A percentile compares a stretch with the other conserved stretches of the same genome.
Evolutionary conservation across 441 rosid species (phyloP).

Genomic region (Gossypium gossypioides): DNA sequence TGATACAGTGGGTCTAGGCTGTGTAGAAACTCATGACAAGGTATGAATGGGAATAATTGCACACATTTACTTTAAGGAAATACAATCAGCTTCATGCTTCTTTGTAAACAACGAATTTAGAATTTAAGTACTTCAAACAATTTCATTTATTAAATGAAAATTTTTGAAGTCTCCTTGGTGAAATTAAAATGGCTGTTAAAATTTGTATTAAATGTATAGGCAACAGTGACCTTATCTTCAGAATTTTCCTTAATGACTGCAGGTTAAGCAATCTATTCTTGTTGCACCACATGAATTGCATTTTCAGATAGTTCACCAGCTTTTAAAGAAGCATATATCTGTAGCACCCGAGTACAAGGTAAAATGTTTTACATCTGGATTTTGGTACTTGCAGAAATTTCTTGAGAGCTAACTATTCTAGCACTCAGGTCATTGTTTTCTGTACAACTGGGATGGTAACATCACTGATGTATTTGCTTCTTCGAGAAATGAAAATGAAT

Average conservation of each 20-base stretch:
- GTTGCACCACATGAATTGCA: constrained; percentile 67
- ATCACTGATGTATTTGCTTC: constrained; percentile 56
- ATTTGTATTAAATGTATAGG: background rate
- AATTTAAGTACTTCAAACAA: background rate
- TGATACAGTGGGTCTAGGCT: constrained; percentile 70
- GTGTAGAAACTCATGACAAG: constrained; percentile 75
- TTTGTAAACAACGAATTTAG: background rate
- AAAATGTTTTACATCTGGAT: constrained; percentile 16
- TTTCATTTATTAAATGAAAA: background rate
- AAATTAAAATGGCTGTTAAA: background rate
- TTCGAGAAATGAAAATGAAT: constrained; percentile 77
- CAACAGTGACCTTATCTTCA: constrained; percentile 7
- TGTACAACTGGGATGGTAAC: constrained; percentile 91
- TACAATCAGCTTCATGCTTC: background rate
- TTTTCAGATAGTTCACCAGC: constrained; percentile 60
- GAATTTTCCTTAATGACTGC: constrained; percentile 19
- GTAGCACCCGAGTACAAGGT: constrained; percentile 72
- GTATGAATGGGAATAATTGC: constrained; percentile 23
- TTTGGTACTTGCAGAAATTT: constrained; percentile 1
- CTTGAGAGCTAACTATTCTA: constrained; percentile 16
- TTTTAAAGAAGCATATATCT: constrained; percentile 56
- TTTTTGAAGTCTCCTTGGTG: background rate
- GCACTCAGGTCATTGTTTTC: constrained; percentile 69
- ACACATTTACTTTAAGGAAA: background rate
- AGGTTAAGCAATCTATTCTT: constrained; percentile 72